phyloP scores from a whole-genome alignment of 2,329 filamentous ascomycete species.

The Sporothrix variecibatus region DNA sequence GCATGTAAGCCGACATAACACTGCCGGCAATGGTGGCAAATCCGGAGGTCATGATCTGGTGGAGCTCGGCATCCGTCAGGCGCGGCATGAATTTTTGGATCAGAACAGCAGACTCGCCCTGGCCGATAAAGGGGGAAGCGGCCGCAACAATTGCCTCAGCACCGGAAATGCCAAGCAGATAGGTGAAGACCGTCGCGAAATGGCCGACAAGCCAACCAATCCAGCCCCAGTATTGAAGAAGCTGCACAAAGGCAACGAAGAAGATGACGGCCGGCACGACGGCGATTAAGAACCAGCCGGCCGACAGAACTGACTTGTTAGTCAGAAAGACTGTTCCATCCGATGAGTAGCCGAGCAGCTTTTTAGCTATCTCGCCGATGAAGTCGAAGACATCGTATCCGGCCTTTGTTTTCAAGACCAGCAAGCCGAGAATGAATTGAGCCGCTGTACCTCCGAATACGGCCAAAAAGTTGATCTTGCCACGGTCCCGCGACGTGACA shows the following conservation, averaged over 20 bases:
- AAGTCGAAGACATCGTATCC: constrained; percentile 90
- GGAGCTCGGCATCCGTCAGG: constrained; percentile 83
- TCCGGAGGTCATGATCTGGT: constrained; percentile 90
- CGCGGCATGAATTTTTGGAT: constrained; percentile 84
- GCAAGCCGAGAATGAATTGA: constrained; percentile 86
- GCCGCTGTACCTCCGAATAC: constrained; percentile 86
- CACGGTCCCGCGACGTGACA: constrained; percentile 69
- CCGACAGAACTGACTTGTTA: constrained; percentile 49
- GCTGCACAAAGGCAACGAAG: constrained; percentile 89
- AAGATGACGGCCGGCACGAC: constrained; percentile 94
- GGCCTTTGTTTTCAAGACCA: constrained; percentile 77
- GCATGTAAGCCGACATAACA: constrained; percentile 83
- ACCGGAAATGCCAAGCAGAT: constrained; percentile 81
- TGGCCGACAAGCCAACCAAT: constrained; percentile 90
- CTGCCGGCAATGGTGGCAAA: constrained; percentile 91
- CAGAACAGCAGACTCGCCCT: constrained; percentile 91
- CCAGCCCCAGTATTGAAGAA: constrained; percentile 77
- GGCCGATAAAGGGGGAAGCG: constrained; percentile 90
- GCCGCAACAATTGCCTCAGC: constrained; percentile 93
- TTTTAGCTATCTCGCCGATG: constrained; percentile 72
- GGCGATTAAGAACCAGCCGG: constrained; percentile 69
- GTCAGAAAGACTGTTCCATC: constrained; percentile 71
- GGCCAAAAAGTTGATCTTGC: constrained; percentile 68
- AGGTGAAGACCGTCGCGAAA: constrained; percentile 89
- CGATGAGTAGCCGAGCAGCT: constrained; percentile 73